phyloP scores from a whole-genome alignment of 192 early-diverging fungal species.

The Powellomyces hirtus region DNA sequence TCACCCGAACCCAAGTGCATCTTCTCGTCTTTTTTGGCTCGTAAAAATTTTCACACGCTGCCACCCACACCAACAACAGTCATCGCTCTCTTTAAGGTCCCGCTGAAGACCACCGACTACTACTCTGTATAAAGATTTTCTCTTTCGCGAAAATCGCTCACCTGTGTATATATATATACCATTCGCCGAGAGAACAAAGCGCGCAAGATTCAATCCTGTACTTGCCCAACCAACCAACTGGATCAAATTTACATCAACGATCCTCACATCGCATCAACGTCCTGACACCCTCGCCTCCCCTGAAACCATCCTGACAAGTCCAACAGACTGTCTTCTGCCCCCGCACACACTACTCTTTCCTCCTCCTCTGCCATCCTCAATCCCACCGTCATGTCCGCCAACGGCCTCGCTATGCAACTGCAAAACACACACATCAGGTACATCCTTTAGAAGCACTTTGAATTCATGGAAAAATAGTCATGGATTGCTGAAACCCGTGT shows the following conservation, averaged over 20 bases:
- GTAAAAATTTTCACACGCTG: too few relatives aligned
- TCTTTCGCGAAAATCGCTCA: background rate
- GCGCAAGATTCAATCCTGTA: too few relatives aligned
- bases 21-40: too few relatives aligned
- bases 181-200: too few relatives aligned
- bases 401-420: conserved; percentile 35
- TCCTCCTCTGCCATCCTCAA: background rate
- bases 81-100: background rate
- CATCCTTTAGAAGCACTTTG: background rate
- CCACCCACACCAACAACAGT: background rate
- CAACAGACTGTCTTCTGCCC: too few relatives aligned
- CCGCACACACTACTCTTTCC: too few relatives aligned
- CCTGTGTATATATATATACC: too few relatives aligned
- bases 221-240: background rate
- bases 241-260: background rate
- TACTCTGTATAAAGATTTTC: background rate
- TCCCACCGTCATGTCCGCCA: conserved; percentile 14
- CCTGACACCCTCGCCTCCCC: background rate
- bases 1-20: too few relatives aligned
- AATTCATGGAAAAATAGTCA: background rate
- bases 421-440: conserved; percentile 49
- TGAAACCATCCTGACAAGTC: too few relatives aligned
- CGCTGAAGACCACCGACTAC: too few relatives aligned
- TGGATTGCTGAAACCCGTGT: background rate
- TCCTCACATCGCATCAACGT: background rate